phyloP scores from a whole-genome alignment of 2,329 filamentous ascomycete species.

The Exserohilum rostratum region DNA sequence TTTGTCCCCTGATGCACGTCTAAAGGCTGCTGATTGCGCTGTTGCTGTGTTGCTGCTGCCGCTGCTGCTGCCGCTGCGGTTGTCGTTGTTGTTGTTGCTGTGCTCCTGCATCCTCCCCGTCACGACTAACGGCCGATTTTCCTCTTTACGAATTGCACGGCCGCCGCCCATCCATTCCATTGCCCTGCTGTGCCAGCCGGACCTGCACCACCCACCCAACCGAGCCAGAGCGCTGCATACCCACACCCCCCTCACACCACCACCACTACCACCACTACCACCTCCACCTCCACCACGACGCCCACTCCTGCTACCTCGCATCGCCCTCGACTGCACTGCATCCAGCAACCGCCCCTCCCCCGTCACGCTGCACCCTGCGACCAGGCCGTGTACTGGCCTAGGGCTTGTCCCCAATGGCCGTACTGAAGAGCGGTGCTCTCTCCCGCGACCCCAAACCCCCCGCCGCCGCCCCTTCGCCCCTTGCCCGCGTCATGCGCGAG shows the following conservation, averaged over 20 bases:
- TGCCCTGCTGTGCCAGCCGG: conserved; percentile 12
- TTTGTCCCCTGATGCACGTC: not conserved
- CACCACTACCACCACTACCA: not conserved
- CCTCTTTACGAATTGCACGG: not conserved
- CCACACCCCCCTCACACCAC: conserved; percentile 12
- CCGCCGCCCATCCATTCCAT: not conserved
- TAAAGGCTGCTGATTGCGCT: conserved; percentile 1
- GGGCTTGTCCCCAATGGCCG: conserved; percentile 33
- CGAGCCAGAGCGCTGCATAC: conserved; percentile 6
- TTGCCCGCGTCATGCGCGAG: conserved; percentile 42
- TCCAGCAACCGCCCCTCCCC: conserved; percentile 5
- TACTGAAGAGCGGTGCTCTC: conserved; percentile 31
- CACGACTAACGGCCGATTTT: conserved; percentile 18
- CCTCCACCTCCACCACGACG: conserved; percentile 1
- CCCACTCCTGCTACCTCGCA: not conserved
- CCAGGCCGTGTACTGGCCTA: conserved; percentile 12
- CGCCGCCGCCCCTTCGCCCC: conserved; percentile 18
- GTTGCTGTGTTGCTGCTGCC: no score
- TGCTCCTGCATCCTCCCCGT: conserved; percentile 5
- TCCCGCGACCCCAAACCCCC: conserved; percentile 25
- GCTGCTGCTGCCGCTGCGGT: no score
- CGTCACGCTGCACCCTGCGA: conserved; percentile 2
- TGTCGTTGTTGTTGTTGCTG: conserved; percentile 7
- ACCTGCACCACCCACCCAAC: conserved; percentile 11
- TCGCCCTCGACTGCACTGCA: not conserved